Evolutionary conservation across 371 early-diverging fungal genomes (phyloP), one percentile per base, ranked within the genome.

Genomic region (Apophysomyces variabilis): DNA sequence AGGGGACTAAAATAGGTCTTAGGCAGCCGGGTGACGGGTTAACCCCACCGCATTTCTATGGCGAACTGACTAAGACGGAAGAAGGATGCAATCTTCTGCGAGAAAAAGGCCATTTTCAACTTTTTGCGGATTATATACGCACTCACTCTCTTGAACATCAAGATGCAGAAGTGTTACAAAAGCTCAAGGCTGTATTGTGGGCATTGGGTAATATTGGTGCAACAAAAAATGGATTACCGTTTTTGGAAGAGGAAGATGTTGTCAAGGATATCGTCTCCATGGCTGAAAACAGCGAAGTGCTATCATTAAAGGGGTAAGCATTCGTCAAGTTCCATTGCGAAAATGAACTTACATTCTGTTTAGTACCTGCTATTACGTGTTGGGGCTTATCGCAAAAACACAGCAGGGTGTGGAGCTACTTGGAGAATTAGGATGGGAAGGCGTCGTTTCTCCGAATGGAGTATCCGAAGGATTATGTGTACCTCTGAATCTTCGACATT

Each of bases 141-240:
- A 77, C 79, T 6, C 80, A 88, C 64, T 73, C 79, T n/a, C 61
- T 74, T 16, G 87, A 86, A 38, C 71, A 72, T 21, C 68, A 71
- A 13, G 82, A 82, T 56, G 32, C 67, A 3, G 69, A 73, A 13
- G 68, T 66, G 16, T 69, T 90, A 16, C 67, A 82, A 36, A 84
- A 90, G 43, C 72, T 93, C n/a, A 94, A 94, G 64, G 87, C 93
- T 1, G 86, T 88, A 3, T 68, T 94, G 0, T 94, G 94, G 95
- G 91, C 94, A 0, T 77, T 93, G 60, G 93, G 94, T 5, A 87
- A 92, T 65, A 92, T 95, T 66, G 95, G 94, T 0, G 78, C 93
- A 0, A 87, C 89, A 0, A 76, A 73, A 8, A 82, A 82, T 41
- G 95, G 95, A 0, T 63, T 92, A 7, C 82, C 88, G 3, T 89